These are phyloP conservation scores for Leccinum aurantiacum DNA, from an alignment of 768 basidiomycete genomes.

Conservation along the genomic window DNA sequence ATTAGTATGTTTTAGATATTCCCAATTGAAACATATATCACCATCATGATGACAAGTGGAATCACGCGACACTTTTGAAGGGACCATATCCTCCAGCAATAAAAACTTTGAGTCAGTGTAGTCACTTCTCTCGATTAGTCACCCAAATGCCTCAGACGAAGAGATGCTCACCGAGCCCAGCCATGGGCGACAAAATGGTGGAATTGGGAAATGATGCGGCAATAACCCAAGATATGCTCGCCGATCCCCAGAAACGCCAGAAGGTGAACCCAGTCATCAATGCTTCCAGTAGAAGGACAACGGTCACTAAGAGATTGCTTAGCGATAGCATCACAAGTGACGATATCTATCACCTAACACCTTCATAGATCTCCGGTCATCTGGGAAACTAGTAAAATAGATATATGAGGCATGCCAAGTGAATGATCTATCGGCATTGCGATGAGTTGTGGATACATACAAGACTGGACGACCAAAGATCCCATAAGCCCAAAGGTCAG, in stretches of 20 bases:
- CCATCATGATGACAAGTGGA: conserved; percentile 17
- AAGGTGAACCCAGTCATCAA: not conserved
- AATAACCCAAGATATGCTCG: accelerated
- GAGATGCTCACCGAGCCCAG: not conserved
- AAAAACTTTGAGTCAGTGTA: conserved; percentile 16
- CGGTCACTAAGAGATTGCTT: not conserved
- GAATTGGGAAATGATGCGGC: too few species aligned
- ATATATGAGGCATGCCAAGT: not conserved
- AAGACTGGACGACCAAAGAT: not conserved
- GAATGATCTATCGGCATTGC: not conserved
- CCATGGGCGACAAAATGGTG: not conserved
- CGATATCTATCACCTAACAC: not conserved
- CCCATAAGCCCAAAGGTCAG: conserved; percentile 17
- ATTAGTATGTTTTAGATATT: not conserved
- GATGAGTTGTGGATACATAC: not conserved
- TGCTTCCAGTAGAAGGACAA: not conserved
- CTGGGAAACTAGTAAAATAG: not conserved
- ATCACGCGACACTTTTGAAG: conserved; percentile 2
- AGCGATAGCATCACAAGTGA: not conserved
- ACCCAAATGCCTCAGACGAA: not conserved
- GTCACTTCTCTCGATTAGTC: not conserved
- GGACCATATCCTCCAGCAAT: conserved; percentile 23
- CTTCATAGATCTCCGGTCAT: not conserved
- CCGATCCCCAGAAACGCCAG: too few species aligned
- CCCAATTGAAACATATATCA: not conserved